Percentiles rank a stretch among this genome's conserved stretches.
Evolutionary conservation across 306 rosid genomes (phyloP).

Genomic region (Cicer arietinum): DNA sequence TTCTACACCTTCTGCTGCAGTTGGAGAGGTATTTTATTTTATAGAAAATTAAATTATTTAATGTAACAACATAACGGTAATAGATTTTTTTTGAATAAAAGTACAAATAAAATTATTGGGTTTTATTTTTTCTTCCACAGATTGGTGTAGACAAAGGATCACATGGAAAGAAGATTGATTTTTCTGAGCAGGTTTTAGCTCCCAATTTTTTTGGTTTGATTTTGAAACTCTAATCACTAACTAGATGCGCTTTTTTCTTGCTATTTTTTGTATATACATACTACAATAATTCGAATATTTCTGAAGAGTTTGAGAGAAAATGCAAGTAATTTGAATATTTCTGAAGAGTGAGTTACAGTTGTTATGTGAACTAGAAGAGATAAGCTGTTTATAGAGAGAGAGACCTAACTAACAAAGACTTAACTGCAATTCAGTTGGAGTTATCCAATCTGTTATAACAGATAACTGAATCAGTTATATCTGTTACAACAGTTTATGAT

Average conservation of each 20-base stretch:
- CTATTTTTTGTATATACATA: conserved; percentile 14
- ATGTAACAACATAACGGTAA: too few species aligned
- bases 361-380: not conserved
- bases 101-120: not conserved
- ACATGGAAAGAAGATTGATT: conserved; percentile 65
- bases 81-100: too few species aligned
- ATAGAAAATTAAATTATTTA: too few species aligned
- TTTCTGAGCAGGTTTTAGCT: conserved; percentile 69
- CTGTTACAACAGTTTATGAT: not conserved
- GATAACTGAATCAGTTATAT: not conserved
- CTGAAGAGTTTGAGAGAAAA: not conserved
- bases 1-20: conserved; percentile 76
- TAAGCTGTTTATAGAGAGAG: not conserved
- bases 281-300: conserved; percentile 14
- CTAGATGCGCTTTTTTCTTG: conserved; percentile 16
- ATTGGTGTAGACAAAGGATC: conserved; percentile 96
- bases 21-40: conserved; percentile 73
- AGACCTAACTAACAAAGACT: not conserved
- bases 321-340: not conserved
- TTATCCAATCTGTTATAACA: not conserved
- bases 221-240: conserved; percentile 4
- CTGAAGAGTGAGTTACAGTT: not conserved
- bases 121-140: conserved; percentile 44
- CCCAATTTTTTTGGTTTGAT: not conserved
- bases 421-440: not conserved